A percentile compares a stretch with the other conserved stretches of the same genome.
Evolutionary conservation across 768 basidiomycete genomes (phyloP).

Genomic region (Naganishia antarctica): DNA sequence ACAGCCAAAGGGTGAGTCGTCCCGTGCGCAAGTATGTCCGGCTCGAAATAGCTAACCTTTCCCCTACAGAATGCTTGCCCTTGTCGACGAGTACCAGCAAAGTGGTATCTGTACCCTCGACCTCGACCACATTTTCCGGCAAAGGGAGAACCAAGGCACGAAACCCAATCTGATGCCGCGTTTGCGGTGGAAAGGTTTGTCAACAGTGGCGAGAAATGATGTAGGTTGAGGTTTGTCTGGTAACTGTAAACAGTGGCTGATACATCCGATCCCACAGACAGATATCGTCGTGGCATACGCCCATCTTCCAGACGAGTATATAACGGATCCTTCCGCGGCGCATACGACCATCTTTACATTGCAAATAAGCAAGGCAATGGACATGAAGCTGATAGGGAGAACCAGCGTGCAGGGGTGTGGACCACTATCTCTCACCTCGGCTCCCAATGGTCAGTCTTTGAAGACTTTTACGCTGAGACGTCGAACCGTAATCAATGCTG

Average conservation of each 20-base stretch:
- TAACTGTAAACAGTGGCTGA: too few relatives aligned
- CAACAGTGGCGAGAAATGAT: background rate
- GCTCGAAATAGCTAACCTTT: background rate
- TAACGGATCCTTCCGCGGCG: background rate
- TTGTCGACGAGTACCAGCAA: slow-evolving; percentile 11
- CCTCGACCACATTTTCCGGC: slow-evolving; percentile 12
- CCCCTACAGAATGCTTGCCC: background rate
- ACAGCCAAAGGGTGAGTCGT: slow-evolving; percentile 7
- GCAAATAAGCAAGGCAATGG: background rate
- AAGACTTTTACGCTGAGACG: too few relatives aligned
- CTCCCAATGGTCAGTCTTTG: background rate
- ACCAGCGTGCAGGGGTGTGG: slow-evolving; percentile 11
- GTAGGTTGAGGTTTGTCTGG: background rate
- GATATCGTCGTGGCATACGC: slow-evolving; percentile 14
- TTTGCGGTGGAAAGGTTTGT: slow-evolving; percentile 19
- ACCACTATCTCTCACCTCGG: background rate
- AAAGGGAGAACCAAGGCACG: slow-evolving; percentile 4
- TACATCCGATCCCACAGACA: background rate
- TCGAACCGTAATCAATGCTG: too few relatives aligned
- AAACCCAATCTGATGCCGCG: slow-evolving; percentile 16
- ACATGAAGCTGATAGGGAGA: slow-evolving; percentile 12
- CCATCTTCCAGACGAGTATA: slow-evolving; percentile 10
- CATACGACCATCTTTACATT: background rate
- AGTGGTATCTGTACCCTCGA: background rate
- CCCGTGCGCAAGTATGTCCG: too few relatives aligned